Base-by-base conservation (phyloP, 768 basidiomycete genomes). In the Jaapia argillacea region DNA sequence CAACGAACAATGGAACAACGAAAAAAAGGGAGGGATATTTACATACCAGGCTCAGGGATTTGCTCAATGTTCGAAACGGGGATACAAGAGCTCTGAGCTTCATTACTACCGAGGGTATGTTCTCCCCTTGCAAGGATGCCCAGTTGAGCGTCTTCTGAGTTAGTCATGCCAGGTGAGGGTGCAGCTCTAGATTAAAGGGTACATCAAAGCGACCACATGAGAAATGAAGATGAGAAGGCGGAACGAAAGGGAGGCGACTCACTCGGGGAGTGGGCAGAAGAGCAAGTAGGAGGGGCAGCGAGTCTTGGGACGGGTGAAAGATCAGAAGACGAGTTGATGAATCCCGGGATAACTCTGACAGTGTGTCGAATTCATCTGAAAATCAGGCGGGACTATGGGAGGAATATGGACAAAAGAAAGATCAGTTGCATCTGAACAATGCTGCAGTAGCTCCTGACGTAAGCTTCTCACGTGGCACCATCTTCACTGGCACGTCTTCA, bases 21-120 rank as follows among this genome's bases (percentile, higher is more conserved):
- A 23, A 10, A n/a, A n/a, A 6, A 35, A 20, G 7, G 20, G 7
- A 42, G 2, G 26, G 28, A 23, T 21, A 51, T 52, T 38, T 60
- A 62, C 57, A 18, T 16, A 47, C 50, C 51, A 13, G 54, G 54
- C n/a, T n/a, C n/a, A n/a, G n/a, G n/a, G n/a, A n/a, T n/a, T n/a
- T 56, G 26, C 5, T 60, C 57, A 3, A 68, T 73, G 51, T 61
- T 65, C 0, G 87, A 80, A 61, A 90, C 91, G 12, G 89, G 83
- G 20, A 96, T 65, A 54, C 68, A 85, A 4, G 71, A 53, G 47
- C 85, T 87, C 5, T 82, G 80, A 1, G 84, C 72, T n/a, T 96
- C 90, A 48, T 97, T 93, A 21, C 86, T 81, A 5, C 94, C 94
- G 20, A 99, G 71, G 0, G 71, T 85, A 58, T 93, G 78, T 1